A percentile compares a stretch with the other conserved stretches of the same genome.
phyloP scores from a whole-genome alignment of 768 basidiomycete species.

The Tylopilus subfusipes region DNA sequence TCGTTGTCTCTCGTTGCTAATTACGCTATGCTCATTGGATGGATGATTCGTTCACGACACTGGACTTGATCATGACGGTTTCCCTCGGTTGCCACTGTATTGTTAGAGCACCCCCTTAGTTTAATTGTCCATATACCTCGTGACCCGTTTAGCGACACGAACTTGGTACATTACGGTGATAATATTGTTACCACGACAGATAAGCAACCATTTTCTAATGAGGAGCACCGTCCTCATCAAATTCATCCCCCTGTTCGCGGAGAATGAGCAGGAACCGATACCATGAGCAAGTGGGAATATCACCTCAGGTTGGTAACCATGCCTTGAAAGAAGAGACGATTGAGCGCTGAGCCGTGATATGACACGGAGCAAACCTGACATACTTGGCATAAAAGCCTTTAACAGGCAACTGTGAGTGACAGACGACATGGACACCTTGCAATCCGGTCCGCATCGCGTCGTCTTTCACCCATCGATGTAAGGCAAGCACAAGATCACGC shows the following conservation, averaged over 20 bases:
- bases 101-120: conserved; percentile 34
- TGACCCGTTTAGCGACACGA: conserved; percentile 21
- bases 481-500: conserved; percentile 54
- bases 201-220: conserved; percentile 78
- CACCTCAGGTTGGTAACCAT: conserved; percentile 68
- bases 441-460: conserved; percentile 32
- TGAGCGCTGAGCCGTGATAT: conserved; percentile 12
- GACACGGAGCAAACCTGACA: conserved; percentile 12
- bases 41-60: conserved; percentile 28
- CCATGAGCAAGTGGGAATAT: conserved; percentile 21
- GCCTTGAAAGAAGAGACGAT: conserved; percentile 40
- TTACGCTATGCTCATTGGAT: conserved; percentile 16
- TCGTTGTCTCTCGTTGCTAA: conserved; percentile 32
- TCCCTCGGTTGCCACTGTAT: conserved; percentile 39
- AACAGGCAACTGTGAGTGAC: conserved; percentile 68
- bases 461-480: conserved; percentile 57
- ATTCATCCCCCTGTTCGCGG: conserved; percentile 56
- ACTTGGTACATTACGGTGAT: conserved; percentile 22
- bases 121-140: conserved; percentile 33
- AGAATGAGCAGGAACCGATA: conserved; percentile 25
- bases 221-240: conserved; percentile 81
- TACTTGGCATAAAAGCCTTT: conserved; percentile 77
- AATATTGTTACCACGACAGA: conserved; percentile 41
- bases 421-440: conserved; percentile 43
- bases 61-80: conserved; percentile 30